phyloP scores from a whole-genome alignment of 305 asterid species.

The Striga hermonthica region DNA sequence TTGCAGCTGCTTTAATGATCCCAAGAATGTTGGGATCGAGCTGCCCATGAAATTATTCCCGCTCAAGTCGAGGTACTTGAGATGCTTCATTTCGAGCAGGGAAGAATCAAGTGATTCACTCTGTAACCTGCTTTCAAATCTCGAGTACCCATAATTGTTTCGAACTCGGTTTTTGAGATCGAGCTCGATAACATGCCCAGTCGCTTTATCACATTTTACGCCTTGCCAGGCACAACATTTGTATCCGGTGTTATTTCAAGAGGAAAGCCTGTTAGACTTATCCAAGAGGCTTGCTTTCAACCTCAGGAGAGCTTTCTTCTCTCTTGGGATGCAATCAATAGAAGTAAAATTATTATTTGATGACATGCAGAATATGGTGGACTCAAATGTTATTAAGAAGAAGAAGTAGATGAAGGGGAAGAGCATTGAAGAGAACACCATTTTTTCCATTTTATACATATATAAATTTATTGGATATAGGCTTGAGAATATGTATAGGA shows the following conservation, averaged over 20 bases:
- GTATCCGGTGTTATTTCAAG: neutral
- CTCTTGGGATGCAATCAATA: neutral
- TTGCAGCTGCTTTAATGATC: neutral
- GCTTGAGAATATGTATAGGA: too few relatives aligned
- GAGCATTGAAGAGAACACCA: neutral
- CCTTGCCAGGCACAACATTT: slow-evolving; percentile 19
- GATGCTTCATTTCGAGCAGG: neutral
- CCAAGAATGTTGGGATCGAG: neutral
- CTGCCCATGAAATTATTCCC: neutral
- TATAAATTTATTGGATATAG: too few relatives aligned
- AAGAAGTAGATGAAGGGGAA: neutral
- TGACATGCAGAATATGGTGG: neutral
- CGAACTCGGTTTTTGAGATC: neutral
- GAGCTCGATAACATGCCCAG: slow-evolving; percentile 14
- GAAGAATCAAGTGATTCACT: neutral
- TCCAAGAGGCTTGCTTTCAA: slow-evolving; percentile 16
- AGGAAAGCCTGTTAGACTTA: neutral
- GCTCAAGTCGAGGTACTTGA: neutral
- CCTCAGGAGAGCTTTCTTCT: slow-evolving; percentile 18
- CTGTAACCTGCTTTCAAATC: neutral
- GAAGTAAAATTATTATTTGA: neutral
- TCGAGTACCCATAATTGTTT: too few relatives aligned
- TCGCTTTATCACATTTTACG: slow-evolving; percentile 1
- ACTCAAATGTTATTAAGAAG: neutral
- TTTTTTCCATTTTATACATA: neutral